Percentiles rank a stretch among this genome's conserved stretches.
These are phyloP conservation scores for Artemisia tridentata DNA, from an alignment of 129 eudicot genomes.

Conservation along the genomic window DNA sequence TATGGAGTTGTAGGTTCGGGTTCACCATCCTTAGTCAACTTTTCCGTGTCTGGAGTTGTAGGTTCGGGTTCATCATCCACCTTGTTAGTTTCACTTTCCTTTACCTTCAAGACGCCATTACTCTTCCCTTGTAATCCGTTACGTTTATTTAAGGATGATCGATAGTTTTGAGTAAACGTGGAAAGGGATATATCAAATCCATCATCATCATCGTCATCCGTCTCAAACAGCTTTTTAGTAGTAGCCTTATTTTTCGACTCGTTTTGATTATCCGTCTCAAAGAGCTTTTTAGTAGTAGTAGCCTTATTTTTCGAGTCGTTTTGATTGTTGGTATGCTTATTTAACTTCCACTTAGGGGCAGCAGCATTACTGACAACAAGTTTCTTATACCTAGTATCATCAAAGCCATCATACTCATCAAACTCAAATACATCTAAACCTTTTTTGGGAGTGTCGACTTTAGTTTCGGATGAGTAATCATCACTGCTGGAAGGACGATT, in stretches of 20 bases:
- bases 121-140: constrained; percentile 65
- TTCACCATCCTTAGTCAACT: neutral
- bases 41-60: neutral
- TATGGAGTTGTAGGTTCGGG: neutral
- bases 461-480: too few relatives aligned
- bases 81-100: constrained; percentile 20
- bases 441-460: neutral
- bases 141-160: constrained; percentile 41
- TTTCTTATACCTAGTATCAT: constrained; percentile 45
- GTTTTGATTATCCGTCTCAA: too few relatives aligned
- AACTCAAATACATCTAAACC: constrained; percentile 72
- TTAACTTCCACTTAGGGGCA: constrained; percentile 14
- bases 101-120: constrained; percentile 72
- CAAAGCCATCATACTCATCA: constrained; percentile 66
- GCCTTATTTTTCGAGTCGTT: neutral
- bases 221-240: neutral
- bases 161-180: constrained; percentile 37
- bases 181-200: constrained; percentile 56
- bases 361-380: constrained; percentile 11
- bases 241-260: neutral
- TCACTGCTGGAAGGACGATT: too few relatives aligned
- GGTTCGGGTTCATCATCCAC: neutral
- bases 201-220: constrained; percentile 36
- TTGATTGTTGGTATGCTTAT: neutral
- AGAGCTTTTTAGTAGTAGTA: too few relatives aligned